phyloP scores from a whole-genome alignment of 345 rosid genomes.

The Mercurialis annua region DNA sequence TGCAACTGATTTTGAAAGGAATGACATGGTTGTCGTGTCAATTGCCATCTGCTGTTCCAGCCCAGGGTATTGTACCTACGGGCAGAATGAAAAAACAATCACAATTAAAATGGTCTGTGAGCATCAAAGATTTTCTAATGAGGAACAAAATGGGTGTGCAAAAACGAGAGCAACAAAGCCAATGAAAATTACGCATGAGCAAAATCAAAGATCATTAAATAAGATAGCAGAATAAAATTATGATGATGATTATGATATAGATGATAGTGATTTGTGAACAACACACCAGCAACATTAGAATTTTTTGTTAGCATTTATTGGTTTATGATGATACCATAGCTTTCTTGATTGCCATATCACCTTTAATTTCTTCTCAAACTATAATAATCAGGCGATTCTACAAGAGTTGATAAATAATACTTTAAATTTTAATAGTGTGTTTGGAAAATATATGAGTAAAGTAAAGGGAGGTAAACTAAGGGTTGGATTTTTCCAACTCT shows the following conservation, averaged over 20 bases:
- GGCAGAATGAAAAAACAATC: slow-evolving; percentile 14
- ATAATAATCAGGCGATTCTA: not conserved
- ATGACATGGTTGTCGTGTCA: slow-evolving; percentile 67
- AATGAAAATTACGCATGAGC: not conserved
- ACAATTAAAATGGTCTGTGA: no score
- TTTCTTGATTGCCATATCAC: no score
- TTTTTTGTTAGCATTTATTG: not conserved
- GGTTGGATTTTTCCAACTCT: no score
- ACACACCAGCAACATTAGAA: not conserved
- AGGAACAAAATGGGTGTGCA: not conserved
- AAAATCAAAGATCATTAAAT: not conserved
- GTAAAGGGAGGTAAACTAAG: no score
- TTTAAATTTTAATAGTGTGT: not conserved
- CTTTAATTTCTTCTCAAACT: not conserved
- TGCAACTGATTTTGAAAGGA: slow-evolving; percentile 63
- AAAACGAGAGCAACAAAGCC: not conserved
- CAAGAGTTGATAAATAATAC: not conserved
- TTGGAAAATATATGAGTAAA: not conserved
- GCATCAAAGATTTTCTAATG: not conserved
- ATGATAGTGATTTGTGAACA: not conserved
- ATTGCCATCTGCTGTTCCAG: slow-evolving; percentile 64
- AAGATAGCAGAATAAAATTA: not conserved
- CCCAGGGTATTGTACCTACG: slow-evolving; percentile 87
- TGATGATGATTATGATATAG: no score
- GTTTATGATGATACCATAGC: not conserved